Evolutionary conservation across 352 stramenopile species (phyloP), one percentile per base, ranked within the genome.

Genomic region (Stramenopiles sp.): DNA sequence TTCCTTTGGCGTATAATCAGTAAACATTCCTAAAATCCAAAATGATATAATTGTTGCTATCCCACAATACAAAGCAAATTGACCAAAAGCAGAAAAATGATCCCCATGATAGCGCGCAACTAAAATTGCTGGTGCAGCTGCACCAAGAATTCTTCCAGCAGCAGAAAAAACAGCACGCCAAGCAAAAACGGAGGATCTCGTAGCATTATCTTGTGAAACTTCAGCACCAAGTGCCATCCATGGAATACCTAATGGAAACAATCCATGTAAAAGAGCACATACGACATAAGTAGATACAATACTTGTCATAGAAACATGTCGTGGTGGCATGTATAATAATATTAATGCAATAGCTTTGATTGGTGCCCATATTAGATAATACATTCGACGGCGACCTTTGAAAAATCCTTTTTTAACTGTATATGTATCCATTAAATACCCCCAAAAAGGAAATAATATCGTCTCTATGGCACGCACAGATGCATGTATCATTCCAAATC

Each of bases 361-460:
- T 6, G 78, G 78, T 1, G 78, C 29, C 33, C 29, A 74, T 30
- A 80, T 7, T 6, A 80, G 7, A 31, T 79, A 78, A 31, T 79
- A 80, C n/a, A 78, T 65, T 29, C 78, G 23, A 1, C 78, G 6
- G 1, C 78, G 1, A 20, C 78, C 78, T 79, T 74, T 63, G 29
- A 80, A 78, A 53, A 65, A 32, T n/a, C 78, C 29, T 33, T 1
- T 79, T 6, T 76, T 30, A 27, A 77, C 31, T 7, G 74, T 43
- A 30, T 33, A 79, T 23, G 63, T 80, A 78, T 80, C 78, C 31
- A 80, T 78, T n/a, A 80, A 29, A 38, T 65, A 80, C n/a, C 78
- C 78, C 30, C 38, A 33, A 63, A 80, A 32, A 30, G 78, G 78
- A 32, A 79, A 80, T 53, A 78, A 29, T 20, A 80, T 79, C 6